Percentiles rank a stretch among this genome's conserved stretches.
phyloP scores from a whole-genome alignment of 2,329 filamentous ascomycete species.

The Fusarium phyllophilum region DNA sequence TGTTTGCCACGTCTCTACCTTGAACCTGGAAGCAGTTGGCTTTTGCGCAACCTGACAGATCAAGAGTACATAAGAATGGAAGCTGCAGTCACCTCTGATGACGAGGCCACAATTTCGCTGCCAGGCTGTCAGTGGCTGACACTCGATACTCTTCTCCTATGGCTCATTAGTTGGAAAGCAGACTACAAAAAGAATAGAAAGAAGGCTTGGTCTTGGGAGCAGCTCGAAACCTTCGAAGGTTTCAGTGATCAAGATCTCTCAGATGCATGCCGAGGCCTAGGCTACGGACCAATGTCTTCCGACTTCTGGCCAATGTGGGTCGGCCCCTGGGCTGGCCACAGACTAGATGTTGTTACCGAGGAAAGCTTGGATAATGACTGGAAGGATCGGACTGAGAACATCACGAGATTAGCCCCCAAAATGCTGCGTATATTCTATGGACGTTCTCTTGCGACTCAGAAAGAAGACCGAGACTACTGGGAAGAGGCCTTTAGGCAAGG shows the following conservation, averaged over 20 bases:
- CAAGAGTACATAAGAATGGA: conserved; percentile 28
- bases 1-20: not conserved
- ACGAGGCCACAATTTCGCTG: not conserved
- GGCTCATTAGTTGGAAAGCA: conserved; percentile 20
- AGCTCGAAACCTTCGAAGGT: not conserved
- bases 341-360: conserved; percentile 6
- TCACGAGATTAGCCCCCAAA: not conserved
- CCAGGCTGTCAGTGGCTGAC: conserved; percentile 4
- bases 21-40: conserved; percentile 1
- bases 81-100: not conserved
- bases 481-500: not conserved
- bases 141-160: conserved; percentile 7
- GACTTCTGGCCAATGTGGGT: conserved; percentile 2
- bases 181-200: rapidly evolving
- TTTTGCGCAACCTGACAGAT: conserved; percentile 3
- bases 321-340: conserved; percentile 10
- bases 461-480: not conserved
- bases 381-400: not conserved
- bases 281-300: not conserved
- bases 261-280: not conserved
- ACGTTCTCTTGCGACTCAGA: not conserved
- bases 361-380: not conserved
- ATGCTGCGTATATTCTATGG: conserved; percentile 3
- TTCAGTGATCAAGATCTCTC: not conserved
- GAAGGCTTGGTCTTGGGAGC: not conserved